Evolutionary conservation across 2,329 filamentous ascomycete species (phyloP), one percentile per base, ranked within the genome.

Genomic region (Aspergillus sp.): DNA sequence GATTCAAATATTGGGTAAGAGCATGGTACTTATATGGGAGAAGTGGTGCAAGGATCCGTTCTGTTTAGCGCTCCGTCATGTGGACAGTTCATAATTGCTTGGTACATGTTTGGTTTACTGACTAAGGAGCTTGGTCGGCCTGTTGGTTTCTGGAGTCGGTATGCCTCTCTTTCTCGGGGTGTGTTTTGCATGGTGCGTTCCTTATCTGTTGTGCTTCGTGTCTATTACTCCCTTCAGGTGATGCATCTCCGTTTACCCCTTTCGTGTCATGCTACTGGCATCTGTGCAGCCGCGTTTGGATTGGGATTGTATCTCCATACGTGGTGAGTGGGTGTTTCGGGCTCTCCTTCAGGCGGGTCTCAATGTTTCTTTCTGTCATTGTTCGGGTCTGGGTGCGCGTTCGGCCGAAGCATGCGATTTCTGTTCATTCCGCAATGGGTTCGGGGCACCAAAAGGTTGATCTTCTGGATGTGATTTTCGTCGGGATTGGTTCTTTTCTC

Each of bases 21-120:
- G 61, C 58, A 63, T 60, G 63, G 64, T 67, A 69, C 61, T 69
- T 69, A 69, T 60, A 58, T 57, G 57, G 50, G 55, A 56, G 59
- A 60, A 50, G 58, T 55, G 53, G 57, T 50, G 57, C 56, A 60
- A 55, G 54, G 53, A 57, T 59, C 51, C 52, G 47, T 58, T 54
- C 52, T 60, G 55, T 58, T 54, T 56, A 55, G 52, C 52, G 55
- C 52, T 61, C 51, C 36, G 50, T 58, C 55, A 60, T 61, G 55
- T 64, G 59, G 58, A 59, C 55, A 61, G 50, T 61, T 42, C 40
- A 19, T 62, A 55, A 60, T 61, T 61, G 26, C 26, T 30, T 30
- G 59, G 60, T 62, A 60, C 61, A 63, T 60, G 62, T 58, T 63
- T 61, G 54, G 55, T 60, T 64, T 56, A 60, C 60, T 65, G 60